phyloP scores from a whole-genome alignment of 148 eudicot species.

The Rhododendron molle region DNA sequence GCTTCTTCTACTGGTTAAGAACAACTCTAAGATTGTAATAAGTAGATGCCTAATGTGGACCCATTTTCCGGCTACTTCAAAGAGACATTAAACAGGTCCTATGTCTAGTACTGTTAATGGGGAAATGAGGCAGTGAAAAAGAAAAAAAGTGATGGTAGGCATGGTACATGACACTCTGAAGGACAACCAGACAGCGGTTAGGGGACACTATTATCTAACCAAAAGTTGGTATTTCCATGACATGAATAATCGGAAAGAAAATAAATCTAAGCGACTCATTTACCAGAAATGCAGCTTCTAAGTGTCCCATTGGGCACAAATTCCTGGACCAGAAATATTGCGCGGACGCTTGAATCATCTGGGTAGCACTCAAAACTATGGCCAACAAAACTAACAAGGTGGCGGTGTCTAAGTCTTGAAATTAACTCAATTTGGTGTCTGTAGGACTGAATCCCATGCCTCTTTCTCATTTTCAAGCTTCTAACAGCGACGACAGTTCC shows the following conservation, averaged over 20 bases:
- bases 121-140: neutral
- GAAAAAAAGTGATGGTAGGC: no score
- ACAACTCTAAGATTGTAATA: neutral
- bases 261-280: neutral
- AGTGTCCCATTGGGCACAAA: constrained; percentile 62
- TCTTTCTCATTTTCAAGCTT: constrained; percentile 62
- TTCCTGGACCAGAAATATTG: constrained; percentile 59
- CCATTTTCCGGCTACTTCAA: neutral
- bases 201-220: neutral
- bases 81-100: neutral
- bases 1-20: neutral
- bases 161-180: neutral
- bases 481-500: constrained; percentile 55
- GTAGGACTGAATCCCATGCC: constrained; percentile 47
- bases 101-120: no score
- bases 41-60: no score
- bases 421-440: constrained; percentile 66
- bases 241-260: neutral
- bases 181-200: no score
- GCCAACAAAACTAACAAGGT: constrained; percentile 70
- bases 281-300: constrained; percentile 56
- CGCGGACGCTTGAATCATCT: constrained; percentile 56
- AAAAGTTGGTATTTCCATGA: neutral
- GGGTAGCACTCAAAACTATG: constrained; percentile 67
- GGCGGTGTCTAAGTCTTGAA: constrained; percentile 67